A percentile compares a stretch with the other conserved stretches of the same genome.
These are phyloP conservation scores for Euryodendron excelsum DNA, from an alignment of 148 eudicot species.

Conservation along the genomic window DNA sequence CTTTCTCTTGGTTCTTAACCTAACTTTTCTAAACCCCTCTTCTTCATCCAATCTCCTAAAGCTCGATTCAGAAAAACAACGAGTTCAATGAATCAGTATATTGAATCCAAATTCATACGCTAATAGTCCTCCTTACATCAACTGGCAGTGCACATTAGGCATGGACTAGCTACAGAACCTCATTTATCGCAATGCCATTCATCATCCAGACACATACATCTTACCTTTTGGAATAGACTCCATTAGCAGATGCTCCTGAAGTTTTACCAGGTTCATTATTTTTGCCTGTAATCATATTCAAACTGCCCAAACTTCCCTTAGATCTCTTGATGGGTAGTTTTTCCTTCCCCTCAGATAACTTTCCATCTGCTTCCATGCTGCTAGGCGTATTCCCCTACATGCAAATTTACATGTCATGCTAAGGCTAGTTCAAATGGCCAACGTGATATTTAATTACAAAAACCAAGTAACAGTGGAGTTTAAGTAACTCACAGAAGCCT, in stretches of 20 bases:
- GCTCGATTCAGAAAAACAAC: neutral
- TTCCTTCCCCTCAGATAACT: conserved; percentile 82
- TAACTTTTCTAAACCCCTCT: neutral
- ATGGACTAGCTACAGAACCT: neutral
- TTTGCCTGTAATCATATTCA: conserved; percentile 92
- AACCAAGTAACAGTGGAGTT: neutral
- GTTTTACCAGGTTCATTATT: conserved; percentile 66
- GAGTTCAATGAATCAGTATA: neutral
- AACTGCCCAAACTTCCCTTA: conserved; percentile 91
- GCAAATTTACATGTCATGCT: conserved; percentile 18
- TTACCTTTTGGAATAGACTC: conserved; percentile 85
- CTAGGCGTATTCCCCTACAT: conserved; percentile 63
- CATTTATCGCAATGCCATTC: neutral
- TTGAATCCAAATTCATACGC: neutral
- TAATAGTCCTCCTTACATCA: neutral
- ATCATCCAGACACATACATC: neutral
- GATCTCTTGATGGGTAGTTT: conserved; percentile 95
- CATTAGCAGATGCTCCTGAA: conserved; percentile 61
- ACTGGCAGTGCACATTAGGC: neutral
- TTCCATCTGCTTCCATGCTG: conserved; percentile 66
- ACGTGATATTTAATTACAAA: neutral
- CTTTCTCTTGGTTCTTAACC: neutral
- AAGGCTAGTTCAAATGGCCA: neutral
- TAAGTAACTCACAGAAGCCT: conserved; percentile 76
- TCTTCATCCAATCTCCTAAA: neutral